These are phyloP conservation scores for Cladosporium sp. DNA, from an alignment of 2,329 filamentous ascomycete species.

Conservation along the genomic window DNA sequence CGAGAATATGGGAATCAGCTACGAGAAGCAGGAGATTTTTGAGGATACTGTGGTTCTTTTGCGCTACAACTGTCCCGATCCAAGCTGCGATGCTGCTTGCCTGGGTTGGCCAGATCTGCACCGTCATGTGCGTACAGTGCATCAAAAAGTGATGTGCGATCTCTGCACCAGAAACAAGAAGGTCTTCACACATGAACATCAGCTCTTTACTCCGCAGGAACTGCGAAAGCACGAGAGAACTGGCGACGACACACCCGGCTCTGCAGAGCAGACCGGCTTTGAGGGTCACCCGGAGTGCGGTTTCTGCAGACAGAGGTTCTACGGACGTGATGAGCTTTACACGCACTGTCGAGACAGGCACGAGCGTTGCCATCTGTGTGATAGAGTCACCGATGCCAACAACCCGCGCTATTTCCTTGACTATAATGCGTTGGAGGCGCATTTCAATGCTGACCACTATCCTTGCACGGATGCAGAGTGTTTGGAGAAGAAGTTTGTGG, in stretches of 20 bases:
- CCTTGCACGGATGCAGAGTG: conserved; percentile 82
- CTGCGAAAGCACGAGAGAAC: conserved; percentile 82
- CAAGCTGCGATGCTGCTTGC: conserved; percentile 78
- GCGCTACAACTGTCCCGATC: conserved; percentile 90
- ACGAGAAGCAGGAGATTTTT: conserved; percentile 82
- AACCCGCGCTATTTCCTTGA: conserved; percentile 88
- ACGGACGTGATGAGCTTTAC: conserved; percentile 92
- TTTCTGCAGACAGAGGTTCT: conserved; percentile 89
- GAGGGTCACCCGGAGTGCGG: conserved; percentile 91
- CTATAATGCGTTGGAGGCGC: conserved; percentile 78
- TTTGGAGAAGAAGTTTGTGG: conserved; percentile 94
- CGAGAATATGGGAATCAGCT: conserved; percentile 84
- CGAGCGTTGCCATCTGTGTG: conserved; percentile 92
- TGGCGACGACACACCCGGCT: conserved; percentile 86
- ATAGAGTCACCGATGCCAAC: conserved; percentile 58
- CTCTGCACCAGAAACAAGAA: conserved; percentile 93
- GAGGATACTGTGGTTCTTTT: conserved; percentile 85
- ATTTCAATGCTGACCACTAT: conserved; percentile 85
- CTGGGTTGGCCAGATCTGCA: conserved; percentile 75
- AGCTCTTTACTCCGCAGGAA: conserved; percentile 77
- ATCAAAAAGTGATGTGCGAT: conserved; percentile 86
- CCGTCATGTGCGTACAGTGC: conserved; percentile 73
- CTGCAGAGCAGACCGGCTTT: conserved; percentile 89
- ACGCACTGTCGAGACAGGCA: conserved; percentile 90
- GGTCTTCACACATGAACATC: conserved; percentile 96